Base-by-base conservation (phyloP, 768 basidiomycete species). In the Mycena latifolia region DNA sequence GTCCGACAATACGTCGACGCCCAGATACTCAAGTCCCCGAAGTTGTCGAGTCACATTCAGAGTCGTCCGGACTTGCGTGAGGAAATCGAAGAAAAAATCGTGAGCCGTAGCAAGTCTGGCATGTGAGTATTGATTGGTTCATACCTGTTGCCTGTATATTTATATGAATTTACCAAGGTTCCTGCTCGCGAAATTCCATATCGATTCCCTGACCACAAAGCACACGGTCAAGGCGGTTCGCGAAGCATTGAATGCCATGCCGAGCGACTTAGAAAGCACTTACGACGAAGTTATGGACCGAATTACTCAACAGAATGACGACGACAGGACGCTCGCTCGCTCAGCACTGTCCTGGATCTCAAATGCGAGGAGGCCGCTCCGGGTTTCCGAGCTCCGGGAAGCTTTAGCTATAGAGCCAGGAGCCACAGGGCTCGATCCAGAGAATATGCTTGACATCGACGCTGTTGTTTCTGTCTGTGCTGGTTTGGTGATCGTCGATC, bases 111-210 rank as follows among this genome's bases (percentile, higher is more conserved):
- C n/a, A n/a, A n/a, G n/a, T n/a, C n/a, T n/a, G n/a, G n/a, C n/a
- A n/a, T n/a, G n/a, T n/a, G n/a, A n/a, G n/a, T n/a, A n/a, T n/a
- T n/a, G n/a, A n/a, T n/a, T n/a, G n/a, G n/a, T n/a, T n/a, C n/a
- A n/a, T n/a, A n/a, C n/a, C n/a, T n/a, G n/a, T n/a, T n/a, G n/a
- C n/a, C n/a, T n/a, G n/a, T n/a, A n/a, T n/a, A n/a, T n/a, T n/a
- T n/a, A n/a, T n/a, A n/a, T n/a, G n/a, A n/a, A n/a, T n/a, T n/a
- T n/a, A n/a, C n/a, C n/a, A n/a, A 61, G 61, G 61, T 62, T 62
- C 29, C 22, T 62, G 20, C 7, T 62, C 2, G 61, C 61, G 7
- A 62, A 62, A 27, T 52, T 62, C 10, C 61, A 62, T 29, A 52
- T 62, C 14, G n/a, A 1, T 5, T 53, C 29, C 5, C 27, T 62